Base-by-base conservation (phyloP, 176 grass and related monocot genomes). In the Tillandsia fasciculata region DNA sequence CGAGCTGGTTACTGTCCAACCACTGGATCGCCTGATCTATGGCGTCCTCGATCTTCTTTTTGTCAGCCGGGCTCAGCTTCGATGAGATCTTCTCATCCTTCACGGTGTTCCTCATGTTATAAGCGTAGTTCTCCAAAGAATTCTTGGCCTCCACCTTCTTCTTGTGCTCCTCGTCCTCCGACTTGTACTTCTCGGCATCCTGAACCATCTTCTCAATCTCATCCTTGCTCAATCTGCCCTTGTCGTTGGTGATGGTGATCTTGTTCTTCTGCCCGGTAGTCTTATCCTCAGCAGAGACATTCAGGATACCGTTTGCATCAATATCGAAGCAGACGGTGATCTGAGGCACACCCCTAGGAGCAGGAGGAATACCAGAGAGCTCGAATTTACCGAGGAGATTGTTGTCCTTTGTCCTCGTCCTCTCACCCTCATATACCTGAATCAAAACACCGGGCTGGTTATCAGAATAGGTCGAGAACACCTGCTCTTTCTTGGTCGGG, bases 151-250 rank as follows among this genome's bases (percentile, higher is more conserved):
- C 52, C 23, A 72, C 70, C 26, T 72, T 72, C 70, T 72, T 72
- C 52, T 72, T 72, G 51, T 72, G 52, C 70, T 72, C 52, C 27
- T 72, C 52, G 51, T 72, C 70, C 53, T 61, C 53, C 1, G 70
- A 47, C 70, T 58, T 72, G 70, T 59, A 72, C 7, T 58, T 72
- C 15, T 58, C 26, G 2, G 53, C 70, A n/a, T 72, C 70, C 24
- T 72, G 52, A 26, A 72, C 70, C 70, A 72, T 58, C 52, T 58
- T 72, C 70, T 48, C 69, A 15, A 71, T 71, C 22, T 71, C 69
- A 22, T 71, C 69, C 70, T 72, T 58, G 70, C 52, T 72, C 51
- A 72, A 50, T n/a, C 70, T 72, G 52, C 70, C 12, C 26, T 61
- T 56, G 7, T 72, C 70, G 33, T 42, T 42, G 33, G 33, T 42